These are phyloP conservation scores for Penicillium expansum DNA, from an alignment of 2,329 filamentous ascomycete species.

Conservation along the genomic window DNA sequence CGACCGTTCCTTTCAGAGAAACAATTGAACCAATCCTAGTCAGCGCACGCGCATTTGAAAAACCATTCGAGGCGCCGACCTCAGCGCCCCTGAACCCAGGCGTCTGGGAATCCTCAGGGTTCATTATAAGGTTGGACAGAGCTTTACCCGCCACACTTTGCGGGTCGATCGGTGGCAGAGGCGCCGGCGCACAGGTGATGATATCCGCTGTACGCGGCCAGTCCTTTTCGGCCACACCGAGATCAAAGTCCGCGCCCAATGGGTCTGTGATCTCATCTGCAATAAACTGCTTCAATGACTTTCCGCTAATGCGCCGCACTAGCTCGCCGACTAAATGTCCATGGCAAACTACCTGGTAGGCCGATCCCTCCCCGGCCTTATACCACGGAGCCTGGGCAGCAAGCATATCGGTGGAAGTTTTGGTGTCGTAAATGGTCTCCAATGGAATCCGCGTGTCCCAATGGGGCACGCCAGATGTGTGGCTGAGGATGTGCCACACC, in stretches of 20 bases:
- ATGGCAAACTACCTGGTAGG: constrained; percentile 38
- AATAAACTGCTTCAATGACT: constrained; percentile 46
- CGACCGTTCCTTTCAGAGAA: constrained; percentile 32
- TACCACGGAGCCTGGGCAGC: constrained; percentile 43
- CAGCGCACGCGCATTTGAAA: constrained; percentile 46
- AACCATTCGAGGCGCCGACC: constrained; percentile 47
- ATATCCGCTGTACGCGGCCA: constrained; percentile 42
- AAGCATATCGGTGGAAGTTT: constrained; percentile 29
- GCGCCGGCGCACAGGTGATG: constrained; percentile 27
- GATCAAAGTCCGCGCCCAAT: constrained; percentile 47
- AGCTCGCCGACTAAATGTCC: constrained; percentile 48
- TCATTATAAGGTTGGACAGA: constrained; percentile 26
- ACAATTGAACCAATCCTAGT: constrained; percentile 44
- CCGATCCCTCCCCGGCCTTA: constrained; percentile 40
- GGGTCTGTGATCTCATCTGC: constrained; percentile 45
- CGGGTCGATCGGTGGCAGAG: constrained; percentile 15
- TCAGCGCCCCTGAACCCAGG: constrained; percentile 41
- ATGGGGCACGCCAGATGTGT: constrained; percentile 19
- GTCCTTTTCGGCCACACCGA: constrained; percentile 46
- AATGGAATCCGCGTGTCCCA: constrained; percentile 31
- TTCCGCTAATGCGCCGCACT: constrained; percentile 42
- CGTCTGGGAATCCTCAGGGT: constrained; percentile 22
- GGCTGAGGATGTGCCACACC: constrained; percentile 27
- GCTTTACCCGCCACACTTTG: constrained; percentile 33
- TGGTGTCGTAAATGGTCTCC: constrained; percentile 35